These are phyloP conservation scores for Colletotrichum sansevieriae DNA, from an alignment of 2,329 filamentous ascomycete genomes.

Conservation along the genomic window DNA sequence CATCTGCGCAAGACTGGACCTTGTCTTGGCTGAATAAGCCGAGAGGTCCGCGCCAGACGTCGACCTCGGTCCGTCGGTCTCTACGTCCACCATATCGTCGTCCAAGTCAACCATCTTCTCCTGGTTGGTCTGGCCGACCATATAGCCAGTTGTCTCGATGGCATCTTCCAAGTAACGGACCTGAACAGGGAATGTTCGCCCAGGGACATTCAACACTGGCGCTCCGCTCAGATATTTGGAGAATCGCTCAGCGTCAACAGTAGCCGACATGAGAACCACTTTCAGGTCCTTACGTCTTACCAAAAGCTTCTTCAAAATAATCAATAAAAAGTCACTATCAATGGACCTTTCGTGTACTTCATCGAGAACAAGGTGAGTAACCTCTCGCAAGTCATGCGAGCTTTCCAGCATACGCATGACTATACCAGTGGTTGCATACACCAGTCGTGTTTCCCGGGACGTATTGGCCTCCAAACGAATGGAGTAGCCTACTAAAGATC, in stretches of 20 bases:
- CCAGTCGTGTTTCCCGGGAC: constrained; percentile 82
- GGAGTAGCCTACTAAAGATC: constrained; percentile 93
- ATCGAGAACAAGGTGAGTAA: constrained; percentile 96
- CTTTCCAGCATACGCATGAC: constrained; percentile 98
- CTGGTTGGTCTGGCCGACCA: constrained; percentile 55
- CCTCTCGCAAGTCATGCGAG: constrained; percentile 85
- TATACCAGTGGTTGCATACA: constrained; percentile 92
- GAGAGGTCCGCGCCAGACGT: constrained; percentile 69
- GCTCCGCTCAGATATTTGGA: constrained; percentile 89
- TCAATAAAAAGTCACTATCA: constrained; percentile 95
- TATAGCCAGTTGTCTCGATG: constrained; percentile 86
- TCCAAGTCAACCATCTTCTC: constrained; percentile 73
- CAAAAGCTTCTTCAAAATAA: constrained; percentile 89
- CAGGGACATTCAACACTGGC: constrained; percentile 90
- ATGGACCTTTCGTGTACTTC: constrained; percentile 98
- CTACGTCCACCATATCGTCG: constrained; percentile 68
- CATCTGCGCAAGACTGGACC: constrained; percentile 79
- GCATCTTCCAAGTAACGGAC: constrained; percentile 93
- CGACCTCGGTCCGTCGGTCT: constrained; percentile 58
- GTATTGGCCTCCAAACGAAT: constrained; percentile 93
- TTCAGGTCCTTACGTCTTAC: constrained; percentile 84
- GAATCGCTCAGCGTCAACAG: constrained; percentile 92
- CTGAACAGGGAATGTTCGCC: constrained; percentile 91
- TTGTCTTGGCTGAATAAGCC: constrained; percentile 83
- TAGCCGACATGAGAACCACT: constrained; percentile 97